Evolutionary conservation across 2,329 filamentous ascomycete species (phyloP).

Genomic region (Colletotrichum abscissum): DNA sequence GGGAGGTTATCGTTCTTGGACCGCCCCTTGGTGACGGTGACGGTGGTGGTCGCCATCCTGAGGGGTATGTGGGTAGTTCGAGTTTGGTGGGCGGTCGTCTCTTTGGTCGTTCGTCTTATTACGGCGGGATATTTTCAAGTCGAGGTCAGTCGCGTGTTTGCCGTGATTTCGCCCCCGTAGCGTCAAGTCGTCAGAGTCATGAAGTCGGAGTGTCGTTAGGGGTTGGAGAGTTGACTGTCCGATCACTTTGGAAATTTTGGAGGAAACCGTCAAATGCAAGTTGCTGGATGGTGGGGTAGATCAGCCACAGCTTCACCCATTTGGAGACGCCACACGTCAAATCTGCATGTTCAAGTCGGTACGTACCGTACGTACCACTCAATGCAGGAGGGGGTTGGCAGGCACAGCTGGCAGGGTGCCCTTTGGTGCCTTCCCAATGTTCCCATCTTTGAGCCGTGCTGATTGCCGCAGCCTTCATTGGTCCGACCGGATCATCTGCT

Average conservation of each 20-base stretch:
- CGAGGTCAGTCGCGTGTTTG: too few species aligned
- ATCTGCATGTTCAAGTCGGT: neutral
- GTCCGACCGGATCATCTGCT: constrained; percentile 9
- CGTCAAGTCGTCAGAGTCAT: constrained; percentile 8
- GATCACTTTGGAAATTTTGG: constrained; percentile 30
- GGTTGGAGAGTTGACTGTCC: neutral
- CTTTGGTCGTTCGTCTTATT: neutral
- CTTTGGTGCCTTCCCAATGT: too few species aligned
- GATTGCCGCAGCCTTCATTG: constrained; percentile 21
- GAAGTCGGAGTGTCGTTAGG: neutral
- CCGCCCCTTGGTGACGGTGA: constrained; percentile 63
- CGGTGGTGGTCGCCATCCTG: constrained; percentile 66
- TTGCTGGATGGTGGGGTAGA: constrained; percentile 26
- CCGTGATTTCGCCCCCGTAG: neutral
- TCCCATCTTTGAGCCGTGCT: neutral
- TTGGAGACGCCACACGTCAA: constrained; percentile 18
- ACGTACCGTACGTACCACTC: neutral
- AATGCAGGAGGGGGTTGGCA: neutral
- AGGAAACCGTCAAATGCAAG: constrained; percentile 20
- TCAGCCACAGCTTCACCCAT: constrained; percentile 16
- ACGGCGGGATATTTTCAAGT: neutral
- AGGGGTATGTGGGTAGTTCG: neutral
- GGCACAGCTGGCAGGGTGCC: neutral
- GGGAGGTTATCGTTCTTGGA: constrained; percentile 82
- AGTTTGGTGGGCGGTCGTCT: neutral